Percentiles rank a stretch among this genome's conserved stretches.
Evolutionary conservation across 2,329 filamentous ascomycete genomes (phyloP).

Genomic region (Dactylellina haptotyla): DNA sequence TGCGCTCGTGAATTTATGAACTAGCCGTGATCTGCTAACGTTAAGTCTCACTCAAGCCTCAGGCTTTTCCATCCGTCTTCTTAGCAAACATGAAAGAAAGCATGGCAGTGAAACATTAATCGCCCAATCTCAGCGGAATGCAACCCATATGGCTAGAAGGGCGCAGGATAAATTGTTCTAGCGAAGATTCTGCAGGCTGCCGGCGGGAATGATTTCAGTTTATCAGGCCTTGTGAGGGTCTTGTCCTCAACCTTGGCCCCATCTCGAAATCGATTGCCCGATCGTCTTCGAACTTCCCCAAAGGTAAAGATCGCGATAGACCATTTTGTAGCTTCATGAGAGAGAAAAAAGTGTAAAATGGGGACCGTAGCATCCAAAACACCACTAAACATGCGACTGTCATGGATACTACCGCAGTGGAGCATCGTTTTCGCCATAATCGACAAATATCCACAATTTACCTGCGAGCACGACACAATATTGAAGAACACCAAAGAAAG

Average conservation of each 20-base stretch:
- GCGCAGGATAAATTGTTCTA: constrained; percentile 14
- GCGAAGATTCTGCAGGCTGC: constrained; percentile 37
- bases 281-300: background rate
- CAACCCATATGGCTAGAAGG: constrained; percentile 21
- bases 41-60: constrained; percentile 20
- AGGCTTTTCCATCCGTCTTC: background rate
- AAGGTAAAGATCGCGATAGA: too few species aligned
- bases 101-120: constrained; percentile 42
- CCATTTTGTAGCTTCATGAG: too few species aligned
- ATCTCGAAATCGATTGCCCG: background rate
- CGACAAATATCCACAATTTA: too few species aligned
- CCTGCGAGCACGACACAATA: too few species aligned
- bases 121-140: constrained; percentile 5
- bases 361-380: background rate
- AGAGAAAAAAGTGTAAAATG: too few species aligned
- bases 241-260: background rate
- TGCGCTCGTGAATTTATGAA: constrained; percentile 14
- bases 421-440: too few species aligned
- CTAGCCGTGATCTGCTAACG: constrained; percentile 16
- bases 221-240: background rate
- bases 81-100: background rate
- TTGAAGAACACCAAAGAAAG: too few species aligned
- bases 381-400: background rate
- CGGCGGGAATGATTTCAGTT: constrained; percentile 40
- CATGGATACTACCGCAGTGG: constrained; percentile 41